Evolutionary conservation across 805 yeast species (phyloP).

Genomic region (Hanseniaspora lindneri): DNA sequence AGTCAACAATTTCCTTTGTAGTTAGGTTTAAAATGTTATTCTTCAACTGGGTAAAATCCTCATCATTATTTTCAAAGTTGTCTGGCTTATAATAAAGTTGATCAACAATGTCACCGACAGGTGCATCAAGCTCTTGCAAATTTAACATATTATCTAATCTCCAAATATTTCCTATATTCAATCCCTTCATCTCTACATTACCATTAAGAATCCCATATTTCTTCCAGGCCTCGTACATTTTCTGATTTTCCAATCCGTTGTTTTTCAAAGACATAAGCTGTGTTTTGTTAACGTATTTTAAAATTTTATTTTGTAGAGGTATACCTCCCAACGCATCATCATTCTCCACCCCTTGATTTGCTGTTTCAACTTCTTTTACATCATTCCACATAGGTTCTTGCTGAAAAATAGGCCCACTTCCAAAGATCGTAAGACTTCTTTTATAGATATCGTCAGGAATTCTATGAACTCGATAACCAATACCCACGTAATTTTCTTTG

Average conservation of each 20-base stretch:
- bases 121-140: background rate
- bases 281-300: slow-evolving; percentile 11
- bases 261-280: slow-evolving; percentile 8
- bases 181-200: slow-evolving; percentile 6
- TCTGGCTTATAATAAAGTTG: slow-evolving; percentile 6
- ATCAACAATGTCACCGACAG: background rate
- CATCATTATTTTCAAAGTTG: background rate
- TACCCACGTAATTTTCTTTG: background rate
- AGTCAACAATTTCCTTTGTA: background rate
- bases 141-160: slow-evolving; percentile 12
- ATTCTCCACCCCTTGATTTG: background rate
- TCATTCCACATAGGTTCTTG: background rate
- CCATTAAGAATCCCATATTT: slow-evolving; percentile 2
- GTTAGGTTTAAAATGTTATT: slow-evolving; percentile 11
- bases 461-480: background rate
- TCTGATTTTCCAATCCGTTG: slow-evolving; percentile 1
- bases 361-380: background rate
- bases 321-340: slow-evolving; percentile 2
- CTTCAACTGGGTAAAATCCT: slow-evolving; percentile 3
- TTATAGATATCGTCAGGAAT: slow-evolving; percentile 18
- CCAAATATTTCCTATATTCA: slow-evolving; percentile 16
- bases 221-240: slow-evolving; percentile 8
- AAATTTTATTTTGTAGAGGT: slow-evolving; percentile 2
- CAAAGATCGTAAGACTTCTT: slow-evolving; percentile 24
- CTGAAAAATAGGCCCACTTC: slow-evolving; percentile 17